Conservation (phyloP, 306 rosid genomes). For the Malus fusca region DNA sequence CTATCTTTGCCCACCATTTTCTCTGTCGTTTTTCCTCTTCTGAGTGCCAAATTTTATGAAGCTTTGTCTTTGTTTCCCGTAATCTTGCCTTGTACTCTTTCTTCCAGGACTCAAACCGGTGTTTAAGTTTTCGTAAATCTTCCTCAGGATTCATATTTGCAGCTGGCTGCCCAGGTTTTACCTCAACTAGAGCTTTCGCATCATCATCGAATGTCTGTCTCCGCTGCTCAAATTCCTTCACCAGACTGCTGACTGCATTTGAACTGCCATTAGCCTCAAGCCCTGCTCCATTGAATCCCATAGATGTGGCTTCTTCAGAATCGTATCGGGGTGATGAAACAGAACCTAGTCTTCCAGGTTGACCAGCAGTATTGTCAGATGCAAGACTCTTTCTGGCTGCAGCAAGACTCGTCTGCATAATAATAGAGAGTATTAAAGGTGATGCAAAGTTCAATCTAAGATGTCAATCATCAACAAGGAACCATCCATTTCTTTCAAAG, state of each 20-base stretch:
- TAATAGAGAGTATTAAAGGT: constrained; percentile 11
- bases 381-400: constrained; percentile 79
- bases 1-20: constrained; percentile 79
- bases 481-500: neutral
- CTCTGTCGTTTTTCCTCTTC: constrained; percentile 54
- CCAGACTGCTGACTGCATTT: constrained; percentile 44
- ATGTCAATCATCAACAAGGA: neutral
- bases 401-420: constrained; percentile 77
- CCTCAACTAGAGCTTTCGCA: constrained; percentile 50
- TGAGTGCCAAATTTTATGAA: constrained; percentile 37
- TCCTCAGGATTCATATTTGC: constrained; percentile 32
- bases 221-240: constrained; percentile 72
- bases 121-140: constrained; percentile 58
- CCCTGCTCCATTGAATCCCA: constrained; percentile 53
- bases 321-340: constrained; percentile 44
- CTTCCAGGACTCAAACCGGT: constrained; percentile 71
- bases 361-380: constrained; percentile 36
- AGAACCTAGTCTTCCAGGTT: constrained; percentile 37
- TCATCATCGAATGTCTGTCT: constrained; percentile 58
- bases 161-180: constrained; percentile 39
- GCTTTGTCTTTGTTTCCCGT: constrained; percentile 49
- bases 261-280: constrained; percentile 49
- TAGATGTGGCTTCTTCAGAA: constrained; percentile 62
- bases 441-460: neutral
- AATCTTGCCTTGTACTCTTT: constrained; percentile 76